A percentile compares a stretch with the other conserved stretches of the same genome.
Evolutionary conservation across 2,329 filamentous ascomycete genomes (phyloP).

Genomic region (Rhynchosporium graminicola): DNA sequence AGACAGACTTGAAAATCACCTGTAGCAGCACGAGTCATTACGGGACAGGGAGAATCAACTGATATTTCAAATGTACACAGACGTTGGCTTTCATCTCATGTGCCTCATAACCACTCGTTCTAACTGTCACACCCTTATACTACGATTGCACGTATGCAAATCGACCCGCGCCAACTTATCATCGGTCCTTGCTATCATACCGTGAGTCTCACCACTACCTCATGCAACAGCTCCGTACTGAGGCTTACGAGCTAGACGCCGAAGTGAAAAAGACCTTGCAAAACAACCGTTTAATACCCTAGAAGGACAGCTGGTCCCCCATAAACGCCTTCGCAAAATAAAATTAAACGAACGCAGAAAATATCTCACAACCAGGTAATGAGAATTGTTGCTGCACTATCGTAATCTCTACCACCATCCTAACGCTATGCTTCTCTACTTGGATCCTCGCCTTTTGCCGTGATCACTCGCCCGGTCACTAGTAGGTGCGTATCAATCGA

Average conservation of each 20-base stretch:
- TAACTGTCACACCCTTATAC: not conserved
- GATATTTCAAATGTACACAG: no score
- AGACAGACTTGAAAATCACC: no score
- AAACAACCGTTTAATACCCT: not conserved
- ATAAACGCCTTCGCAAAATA: conserved; percentile 8
- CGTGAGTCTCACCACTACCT: not conserved
- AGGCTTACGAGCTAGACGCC: not conserved
- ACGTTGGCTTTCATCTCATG: not conserved
- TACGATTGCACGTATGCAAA: not conserved
- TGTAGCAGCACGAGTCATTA: no score
- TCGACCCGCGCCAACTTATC: not conserved
- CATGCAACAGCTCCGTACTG: not conserved
- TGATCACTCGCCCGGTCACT: not conserved
- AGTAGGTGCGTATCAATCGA: conserved; percentile 28
- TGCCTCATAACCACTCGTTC: not conserved
- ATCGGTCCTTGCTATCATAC: no score
- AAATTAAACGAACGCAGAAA: not conserved
- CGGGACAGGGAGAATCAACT: no score
- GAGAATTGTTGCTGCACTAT: conserved; percentile 14
- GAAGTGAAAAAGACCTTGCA: not conserved
- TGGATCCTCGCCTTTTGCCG: not conserved
- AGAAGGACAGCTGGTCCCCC: conserved; percentile 8
- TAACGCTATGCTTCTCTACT: conserved; percentile 23
- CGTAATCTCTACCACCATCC: conserved; percentile 20
- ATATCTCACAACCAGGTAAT: not conserved